A percentile compares a stretch with the other conserved stretches of the same genome.
phyloP scores from a whole-genome alignment of 2,329 filamentous ascomycete species.

The Rhinocladiella mackenziei region DNA sequence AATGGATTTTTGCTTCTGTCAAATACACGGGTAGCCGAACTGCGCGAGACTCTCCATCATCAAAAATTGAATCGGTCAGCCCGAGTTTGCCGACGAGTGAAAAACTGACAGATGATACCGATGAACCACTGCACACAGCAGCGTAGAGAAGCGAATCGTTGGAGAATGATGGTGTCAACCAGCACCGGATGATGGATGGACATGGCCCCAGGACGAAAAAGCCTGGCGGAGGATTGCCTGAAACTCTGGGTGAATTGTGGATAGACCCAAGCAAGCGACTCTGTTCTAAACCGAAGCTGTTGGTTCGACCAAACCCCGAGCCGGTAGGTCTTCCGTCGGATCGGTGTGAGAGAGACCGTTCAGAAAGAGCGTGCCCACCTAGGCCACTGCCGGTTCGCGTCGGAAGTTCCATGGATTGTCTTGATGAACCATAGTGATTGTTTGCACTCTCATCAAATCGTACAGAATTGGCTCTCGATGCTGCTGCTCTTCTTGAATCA shows the following conservation, averaged over 20 bases:
- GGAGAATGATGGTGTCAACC: constrained; percentile 86
- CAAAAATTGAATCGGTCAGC: constrained; percentile 62
- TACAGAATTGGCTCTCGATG: constrained; percentile 92
- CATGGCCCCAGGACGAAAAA: constrained; percentile 83
- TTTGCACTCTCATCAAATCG: constrained; percentile 95
- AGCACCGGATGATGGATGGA: constrained; percentile 91
- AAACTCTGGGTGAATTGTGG: constrained; percentile 66
- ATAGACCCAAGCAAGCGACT: constrained; percentile 62
- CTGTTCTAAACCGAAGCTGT: constrained; percentile 80
- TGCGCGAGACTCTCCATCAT: constrained; percentile 61
- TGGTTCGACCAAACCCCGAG: constrained; percentile 77
- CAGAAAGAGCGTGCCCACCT: constrained; percentile 74
- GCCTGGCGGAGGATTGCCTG: constrained; percentile 66
- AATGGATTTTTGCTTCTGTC: constrained; percentile 80
- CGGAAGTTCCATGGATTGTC: constrained; percentile 79
- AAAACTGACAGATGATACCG: constrained; percentile 75
- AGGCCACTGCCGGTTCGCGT: constrained; percentile 74
- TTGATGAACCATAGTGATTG: constrained; percentile 82
- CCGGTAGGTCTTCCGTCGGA: constrained; percentile 94
- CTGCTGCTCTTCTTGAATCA: constrained; percentile 69
- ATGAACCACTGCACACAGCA: constrained; percentile 86
- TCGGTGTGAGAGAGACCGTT: constrained; percentile 88
- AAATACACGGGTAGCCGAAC: constrained; percentile 82
- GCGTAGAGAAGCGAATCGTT: constrained; percentile 87
- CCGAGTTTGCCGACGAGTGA: constrained; percentile 71